These are phyloP conservation scores for Ogataea methylovora DNA, from an alignment of 805 yeast genomes.

Conservation along the genomic window DNA sequence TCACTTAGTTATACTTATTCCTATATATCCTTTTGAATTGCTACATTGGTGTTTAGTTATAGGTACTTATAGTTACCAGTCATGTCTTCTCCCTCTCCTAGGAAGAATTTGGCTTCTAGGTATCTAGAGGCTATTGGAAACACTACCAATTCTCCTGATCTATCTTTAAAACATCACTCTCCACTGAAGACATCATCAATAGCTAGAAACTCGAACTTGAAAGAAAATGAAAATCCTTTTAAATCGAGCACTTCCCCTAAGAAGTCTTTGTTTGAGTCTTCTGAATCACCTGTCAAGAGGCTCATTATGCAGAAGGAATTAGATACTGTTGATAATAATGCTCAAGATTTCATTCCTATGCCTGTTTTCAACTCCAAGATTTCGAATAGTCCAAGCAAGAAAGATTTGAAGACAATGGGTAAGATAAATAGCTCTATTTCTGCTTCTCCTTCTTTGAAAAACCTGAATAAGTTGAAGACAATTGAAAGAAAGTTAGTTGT, in stretches of 20 bases:
- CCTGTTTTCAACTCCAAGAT: slow-evolving; percentile 9
- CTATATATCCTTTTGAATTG: no score
- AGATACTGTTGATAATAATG: slow-evolving; percentile 20
- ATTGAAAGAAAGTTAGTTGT: slow-evolving; percentile 20
- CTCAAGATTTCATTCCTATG: slow-evolving; percentile 15
- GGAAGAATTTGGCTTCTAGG: slow-evolving; percentile 21
- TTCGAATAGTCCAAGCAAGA: background rate
- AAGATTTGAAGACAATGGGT: slow-evolving; percentile 17
- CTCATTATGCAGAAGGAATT: slow-evolving; percentile 25
- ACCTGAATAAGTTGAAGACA: slow-evolving; percentile 21
- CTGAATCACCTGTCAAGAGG: slow-evolving; percentile 24
- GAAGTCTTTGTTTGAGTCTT: background rate
- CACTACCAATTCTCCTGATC: slow-evolving; percentile 9
- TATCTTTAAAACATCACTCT: slow-evolving; percentile 1
- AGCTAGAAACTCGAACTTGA: slow-evolving; percentile 8
- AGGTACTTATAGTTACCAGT: no score
- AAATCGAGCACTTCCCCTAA: slow-evolving; percentile 4
- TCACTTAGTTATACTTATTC: no score
- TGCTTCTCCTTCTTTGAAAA: slow-evolving; percentile 28
- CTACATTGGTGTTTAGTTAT: no score
- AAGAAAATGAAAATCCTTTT: slow-evolving; percentile 20
- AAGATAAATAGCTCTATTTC: slow-evolving; percentile 25
- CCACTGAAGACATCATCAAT: slow-evolving; percentile 15
- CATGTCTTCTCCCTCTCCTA: slow-evolving; percentile 14
- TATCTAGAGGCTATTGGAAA: slow-evolving; percentile 23